Conservation (phyloP, 1,139 yeast genomes). For the Suhomyces anneliseae region DNA sequence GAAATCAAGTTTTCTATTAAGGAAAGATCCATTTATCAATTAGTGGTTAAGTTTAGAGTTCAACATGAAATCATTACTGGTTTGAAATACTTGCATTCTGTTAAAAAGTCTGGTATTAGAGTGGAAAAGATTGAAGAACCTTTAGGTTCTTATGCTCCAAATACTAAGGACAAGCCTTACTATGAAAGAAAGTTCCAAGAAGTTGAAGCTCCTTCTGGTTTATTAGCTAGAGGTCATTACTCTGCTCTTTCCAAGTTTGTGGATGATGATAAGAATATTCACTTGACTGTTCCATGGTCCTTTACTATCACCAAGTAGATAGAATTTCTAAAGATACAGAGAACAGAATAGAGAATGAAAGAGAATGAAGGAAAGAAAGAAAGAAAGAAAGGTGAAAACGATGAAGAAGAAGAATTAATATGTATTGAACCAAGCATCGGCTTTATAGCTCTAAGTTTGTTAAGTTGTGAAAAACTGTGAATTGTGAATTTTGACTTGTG, state of each 20-base stretch:
- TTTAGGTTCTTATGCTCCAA: constrained; percentile 88
- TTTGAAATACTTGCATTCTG: constrained; percentile 77
- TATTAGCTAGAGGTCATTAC: constrained; percentile 84
- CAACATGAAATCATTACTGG: constrained; percentile 94
- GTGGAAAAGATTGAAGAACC: constrained; percentile 88
- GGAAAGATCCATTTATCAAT: constrained; percentile 74
- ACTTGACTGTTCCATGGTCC: constrained; percentile 81
- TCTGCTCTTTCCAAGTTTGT: constrained; percentile 79
- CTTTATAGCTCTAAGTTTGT: too few species aligned
- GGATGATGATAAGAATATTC: constrained; percentile 81
- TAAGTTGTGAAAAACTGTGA: too few species aligned
- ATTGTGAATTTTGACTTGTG: too few species aligned
- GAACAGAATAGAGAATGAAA: too few species aligned
- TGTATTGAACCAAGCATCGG: too few species aligned
- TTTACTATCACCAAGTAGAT: constrained; percentile 67
- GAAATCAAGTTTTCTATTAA: constrained; percentile 70
- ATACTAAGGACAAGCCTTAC: constrained; percentile 76
- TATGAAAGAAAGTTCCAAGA: constrained; percentile 79
- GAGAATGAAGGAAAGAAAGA: too few species aligned
- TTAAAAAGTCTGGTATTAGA: constrained; percentile 83
- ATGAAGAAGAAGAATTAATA: too few species aligned
- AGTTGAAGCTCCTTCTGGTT: constrained; percentile 90
- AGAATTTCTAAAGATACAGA: too few species aligned
- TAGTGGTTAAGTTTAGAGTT: constrained; percentile 75
- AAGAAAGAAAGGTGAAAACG: too few species aligned